These are phyloP conservation scores for Ophiostoma sp. DNA, from an alignment of 2,329 filamentous ascomycete genomes.

Conservation along the genomic window DNA sequence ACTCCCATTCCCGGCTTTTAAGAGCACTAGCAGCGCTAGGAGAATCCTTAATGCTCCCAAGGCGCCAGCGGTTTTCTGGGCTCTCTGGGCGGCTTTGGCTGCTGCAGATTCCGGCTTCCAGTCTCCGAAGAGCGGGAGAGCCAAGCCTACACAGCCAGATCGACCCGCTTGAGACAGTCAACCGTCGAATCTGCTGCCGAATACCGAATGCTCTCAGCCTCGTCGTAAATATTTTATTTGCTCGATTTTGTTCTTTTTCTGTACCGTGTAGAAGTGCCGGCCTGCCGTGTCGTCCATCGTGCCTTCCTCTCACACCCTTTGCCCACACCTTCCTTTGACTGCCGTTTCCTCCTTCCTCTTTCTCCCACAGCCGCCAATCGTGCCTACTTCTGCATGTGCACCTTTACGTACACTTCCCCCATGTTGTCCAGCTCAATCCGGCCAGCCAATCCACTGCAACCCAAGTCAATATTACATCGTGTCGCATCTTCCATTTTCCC, in stretches of 20 bases:
- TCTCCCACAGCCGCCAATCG: not conserved
- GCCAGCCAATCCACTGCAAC: not conserved
- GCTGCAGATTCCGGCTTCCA: not conserved
- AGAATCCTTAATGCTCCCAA: not conserved
- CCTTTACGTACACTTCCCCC: not conserved
- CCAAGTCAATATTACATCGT: not conserved
- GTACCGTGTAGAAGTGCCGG: not conserved
- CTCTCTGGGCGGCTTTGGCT: not conserved
- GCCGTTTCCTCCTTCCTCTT: conserved; percentile 1
- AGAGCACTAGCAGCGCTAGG: not conserved
- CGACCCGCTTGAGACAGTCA: not conserved
- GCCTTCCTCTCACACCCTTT: not conserved
- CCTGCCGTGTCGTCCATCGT: not conserved
- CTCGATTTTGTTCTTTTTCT: not conserved
- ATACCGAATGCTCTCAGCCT: not conserved
- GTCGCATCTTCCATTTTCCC: not conserved
- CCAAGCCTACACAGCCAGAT: not conserved
- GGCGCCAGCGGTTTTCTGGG: not conserved
- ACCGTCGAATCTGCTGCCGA: not conserved
- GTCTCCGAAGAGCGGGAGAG: not conserved
- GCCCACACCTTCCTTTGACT: not conserved
- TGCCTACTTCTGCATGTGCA: not conserved
- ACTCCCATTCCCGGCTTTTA: not conserved
- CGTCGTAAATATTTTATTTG: not conserved
- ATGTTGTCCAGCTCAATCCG: not conserved